Base-by-base conservation (phyloP, 768 basidiomycete species). In the Boletus speciosus region DNA sequence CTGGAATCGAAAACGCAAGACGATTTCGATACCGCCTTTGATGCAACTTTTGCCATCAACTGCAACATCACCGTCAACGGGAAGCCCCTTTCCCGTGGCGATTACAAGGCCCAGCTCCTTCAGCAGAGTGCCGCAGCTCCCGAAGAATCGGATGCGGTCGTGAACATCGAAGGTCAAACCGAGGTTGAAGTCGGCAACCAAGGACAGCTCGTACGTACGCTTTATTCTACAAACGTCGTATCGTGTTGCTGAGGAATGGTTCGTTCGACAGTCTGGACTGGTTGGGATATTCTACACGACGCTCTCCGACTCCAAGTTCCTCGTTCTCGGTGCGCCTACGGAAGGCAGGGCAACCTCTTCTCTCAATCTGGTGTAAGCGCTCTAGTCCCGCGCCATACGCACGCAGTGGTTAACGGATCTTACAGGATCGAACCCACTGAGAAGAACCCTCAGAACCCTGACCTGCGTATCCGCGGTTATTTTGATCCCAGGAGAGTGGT, bases 31-130 rank as follows among this genome's bases (percentile, higher is more conserved):
- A 32, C 54, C 19, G 71, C 74, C 0, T 77, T 81, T 63, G 72
- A 80, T 35, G 62, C 53, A 2, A 76, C 77, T 54, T 62, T 81
- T 53, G 70, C 75, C 7, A 31, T 64, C 36, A 23, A 74, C 15
- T 72, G 68, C 29, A 62, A 56, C 1, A 64, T 80, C 51, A 71
- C 66, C 4, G 62, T 81, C 51, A 81, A 81, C 56, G 78, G 76
- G 16, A 64, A 67, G 25, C 31, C 64, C 14, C 27, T 74, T 35
- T 67, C 74, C 25, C 75, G 75, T 23, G 70, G 71, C 0, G 68
- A 72, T 23, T 81, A 78, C 67, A 71, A 74, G 60, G 39, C 64
- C 46, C 66, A 70, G 46, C 57, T 81, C 32, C 70, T 65, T 25
- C 35, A 46, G 23, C 57, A 71, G 45, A 72, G 70, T 8, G 62